phyloP scores from a whole-genome alignment of 1,284 basidiomycete species.

The Bondarzewia mesenterica region DNA sequence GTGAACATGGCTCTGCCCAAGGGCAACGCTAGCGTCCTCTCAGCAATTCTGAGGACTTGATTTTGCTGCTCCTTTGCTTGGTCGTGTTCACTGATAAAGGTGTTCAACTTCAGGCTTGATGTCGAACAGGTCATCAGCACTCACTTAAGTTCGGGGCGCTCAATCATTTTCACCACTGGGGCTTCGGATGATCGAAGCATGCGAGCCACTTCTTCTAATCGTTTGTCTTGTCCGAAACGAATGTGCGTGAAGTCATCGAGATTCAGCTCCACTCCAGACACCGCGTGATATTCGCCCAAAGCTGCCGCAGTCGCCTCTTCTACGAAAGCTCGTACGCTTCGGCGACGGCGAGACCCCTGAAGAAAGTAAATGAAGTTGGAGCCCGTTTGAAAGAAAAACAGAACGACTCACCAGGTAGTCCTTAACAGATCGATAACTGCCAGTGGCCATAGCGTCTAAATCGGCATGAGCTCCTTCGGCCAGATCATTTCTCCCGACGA shows the following conservation, averaged over 20 bases:
- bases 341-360: constrained; percentile 31
- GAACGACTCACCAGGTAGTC: constrained; percentile 46
- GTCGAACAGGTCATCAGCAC: constrained; percentile 16
- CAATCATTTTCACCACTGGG: constrained; percentile 57
- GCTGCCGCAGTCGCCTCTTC: constrained; percentile 40
- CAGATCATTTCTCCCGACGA: constrained; percentile 78
- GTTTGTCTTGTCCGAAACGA: constrained; percentile 79
- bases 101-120: not conserved
- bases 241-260: constrained; percentile 71
- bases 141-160: constrained; percentile 68
- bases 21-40: constrained; percentile 79
- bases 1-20: constrained; percentile 86
- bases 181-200: constrained; percentile 77
- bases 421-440: constrained; percentile 47
- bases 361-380: too few relatives aligned
- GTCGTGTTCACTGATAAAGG: constrained; percentile 59
- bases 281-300: constrained; percentile 43
- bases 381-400: not conserved
- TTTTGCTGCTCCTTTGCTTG: constrained; percentile 75
- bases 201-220: constrained; percentile 80
- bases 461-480: constrained; percentile 45
- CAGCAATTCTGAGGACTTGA: constrained; percentile 70
- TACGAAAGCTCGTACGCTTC: constrained; percentile 43
- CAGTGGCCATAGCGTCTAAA: constrained; percentile 33
- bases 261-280: constrained; percentile 65